Evolutionary conservation across 805 yeast genomes (phyloP), one percentile per base, ranked within the genome.

Genomic region (Lipomyces yamanashiensis): DNA sequence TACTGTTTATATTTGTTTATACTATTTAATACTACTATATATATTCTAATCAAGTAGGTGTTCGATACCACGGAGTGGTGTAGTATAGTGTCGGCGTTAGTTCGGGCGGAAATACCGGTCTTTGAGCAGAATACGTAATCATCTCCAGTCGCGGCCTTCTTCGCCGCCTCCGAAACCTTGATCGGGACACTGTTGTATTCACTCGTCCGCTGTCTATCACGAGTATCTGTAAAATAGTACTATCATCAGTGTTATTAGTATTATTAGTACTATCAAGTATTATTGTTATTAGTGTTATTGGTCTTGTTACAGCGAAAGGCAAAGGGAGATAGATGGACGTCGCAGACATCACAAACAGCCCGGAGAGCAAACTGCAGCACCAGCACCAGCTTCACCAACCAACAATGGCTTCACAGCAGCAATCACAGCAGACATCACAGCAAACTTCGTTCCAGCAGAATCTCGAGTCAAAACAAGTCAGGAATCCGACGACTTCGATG

Each of bases 271-370:
- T n/a, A n/a, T n/a, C n/a, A n/a, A n/a, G n/a, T n/a, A n/a, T n/a
- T n/a, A n/a, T n/a, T n/a, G n/a, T n/a, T n/a, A n/a, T n/a, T n/a
- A n/a, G n/a, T n/a, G n/a, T n/a, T n/a, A n/a, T n/a, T n/a, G n/a
- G n/a, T n/a, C n/a, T n/a, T n/a, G n/a, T n/a, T n/a, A n/a, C n/a
- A n/a, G n/a, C n/a, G 28, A 28, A 28, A 28, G 28, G 28, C 28
- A 28, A 28, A 28, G 7, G n/a, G 41, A 2, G n/a, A 15, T 2
- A 15, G 17, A 58, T 58, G 61, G 58, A 58, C 50, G 62, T 58
- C 44, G 62, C 62, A n/a, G 28, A 58, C 50, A 43, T 58, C 48
- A 58, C 62, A 33, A 58, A 58, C 62, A 49, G 40, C 39, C 36
- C 60, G 33, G 39, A 28, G 53, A 36, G 19, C 15, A 40, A 28